These are phyloP conservation scores for Claviceps lovelessii DNA, from an alignment of 2,329 filamentous ascomycete species.

Conservation along the genomic window DNA sequence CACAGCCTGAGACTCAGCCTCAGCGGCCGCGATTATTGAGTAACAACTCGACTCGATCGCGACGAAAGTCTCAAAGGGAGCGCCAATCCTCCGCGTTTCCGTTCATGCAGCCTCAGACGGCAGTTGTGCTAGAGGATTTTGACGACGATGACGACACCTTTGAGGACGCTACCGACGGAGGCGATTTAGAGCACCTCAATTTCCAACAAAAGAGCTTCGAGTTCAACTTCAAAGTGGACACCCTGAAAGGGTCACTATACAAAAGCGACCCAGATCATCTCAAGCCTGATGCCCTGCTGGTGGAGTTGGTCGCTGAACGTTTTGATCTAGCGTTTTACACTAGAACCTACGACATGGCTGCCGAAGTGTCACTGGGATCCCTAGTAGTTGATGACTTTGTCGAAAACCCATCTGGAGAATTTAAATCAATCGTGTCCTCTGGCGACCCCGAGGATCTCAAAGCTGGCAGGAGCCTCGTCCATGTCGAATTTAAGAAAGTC, in stretches of 20 bases:
- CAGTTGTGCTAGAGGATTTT: conserved; percentile 68
- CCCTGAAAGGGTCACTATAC: conserved; percentile 83
- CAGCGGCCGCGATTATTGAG: conserved; percentile 32
- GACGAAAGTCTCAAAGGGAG: conserved; percentile 30
- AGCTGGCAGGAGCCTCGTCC: conserved; percentile 68
- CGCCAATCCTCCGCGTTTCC: conserved; percentile 59
- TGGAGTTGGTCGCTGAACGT: conserved; percentile 78
- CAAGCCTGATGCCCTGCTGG: conserved; percentile 66
- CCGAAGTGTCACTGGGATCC: conserved; percentile 75
- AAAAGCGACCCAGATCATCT: conserved; percentile 66
- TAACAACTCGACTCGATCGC: conserved; percentile 30
- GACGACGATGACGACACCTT: conserved; percentile 53
- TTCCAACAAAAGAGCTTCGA: conserved; percentile 86
- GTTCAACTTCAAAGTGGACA: conserved; percentile 91
- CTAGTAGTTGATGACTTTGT: conserved; percentile 91
- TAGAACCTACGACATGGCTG: conserved; percentile 80
- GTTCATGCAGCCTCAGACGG: conserved; percentile 55
- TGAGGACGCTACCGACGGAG: conserved; percentile 50
- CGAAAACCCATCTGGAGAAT: conserved; percentile 73
- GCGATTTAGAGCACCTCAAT: conserved; percentile 44
- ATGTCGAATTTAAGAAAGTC: conserved; percentile 78
- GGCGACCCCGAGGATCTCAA: conserved; percentile 56
- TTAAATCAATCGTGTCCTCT: conserved; percentile 95
- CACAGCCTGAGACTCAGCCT: conserved; percentile 5
- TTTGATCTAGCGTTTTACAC: conserved; percentile 83